Base-by-base conservation (phyloP, 306 rosid genomes). In the Vigna mungo region DNA sequence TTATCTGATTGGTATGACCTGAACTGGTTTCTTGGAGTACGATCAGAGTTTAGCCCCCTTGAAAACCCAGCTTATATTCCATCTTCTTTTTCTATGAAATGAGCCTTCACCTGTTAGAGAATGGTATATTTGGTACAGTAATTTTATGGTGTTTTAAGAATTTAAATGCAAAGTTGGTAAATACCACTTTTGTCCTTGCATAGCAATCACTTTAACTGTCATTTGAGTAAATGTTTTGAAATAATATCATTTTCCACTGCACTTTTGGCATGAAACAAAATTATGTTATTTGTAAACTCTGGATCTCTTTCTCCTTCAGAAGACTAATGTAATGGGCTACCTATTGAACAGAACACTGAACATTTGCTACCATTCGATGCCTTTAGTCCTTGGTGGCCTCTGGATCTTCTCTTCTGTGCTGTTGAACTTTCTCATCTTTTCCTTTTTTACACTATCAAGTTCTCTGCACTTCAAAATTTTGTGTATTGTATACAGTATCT, bases 241-340 rank as follows among this genome's bases (percentile, higher is more conserved):
- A 70, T 70, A 47, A 23, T 80, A 14, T 72, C 51, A 27, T 64
- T 30, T 80, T 72, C 30, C 62, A 65, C 32, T 30, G 41, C 43
- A 25, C 3, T 3, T 65, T 74, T 66, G 59, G 39, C 79, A 18
- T 54, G 75, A 10, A 47, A 51, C 10, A n/a, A 61, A 39, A 10
- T 11, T 14, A 11, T 16, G 39, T 60, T 64, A 17, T 61, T 12
- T 15, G 60, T 14, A 48, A 69, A 14, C 1, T 59, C 17, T 13
- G 62, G 47, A 41, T 7, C n/a, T 18, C 3, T 23, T 14, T 3
- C 1, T 0, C 59, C 9, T 17, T 17, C 15, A 7, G 15, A 62
- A 14, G 37, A 49, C 9, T 63, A 17, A 52, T 41, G 62, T 20
- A 54, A 9, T 20, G 9, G 30, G 43, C 69, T 53, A 10, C 21